These are phyloP conservation scores for Rhododendron molle DNA, from an alignment of 148 eudicot genomes.

Conservation along the genomic window DNA sequence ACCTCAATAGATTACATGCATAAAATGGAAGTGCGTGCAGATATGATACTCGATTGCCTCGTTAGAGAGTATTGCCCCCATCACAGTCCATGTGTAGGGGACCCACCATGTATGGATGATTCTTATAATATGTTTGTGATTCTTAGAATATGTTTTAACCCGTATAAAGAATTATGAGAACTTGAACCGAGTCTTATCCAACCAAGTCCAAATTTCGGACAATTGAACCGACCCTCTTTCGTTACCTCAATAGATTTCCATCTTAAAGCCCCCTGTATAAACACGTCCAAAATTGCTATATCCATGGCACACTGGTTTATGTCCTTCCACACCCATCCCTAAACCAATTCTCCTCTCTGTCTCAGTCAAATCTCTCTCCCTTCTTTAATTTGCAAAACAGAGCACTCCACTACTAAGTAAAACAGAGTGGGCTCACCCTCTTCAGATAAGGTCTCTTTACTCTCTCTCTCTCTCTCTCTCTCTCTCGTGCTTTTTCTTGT, in stretches of 20 bases:
- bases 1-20: too few relatives aligned
- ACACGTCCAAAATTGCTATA: background rate
- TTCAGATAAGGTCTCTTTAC: background rate
- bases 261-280: background rate
- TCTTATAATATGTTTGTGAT: too few relatives aligned
- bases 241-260: background rate
- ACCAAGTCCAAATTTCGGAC: too few relatives aligned
- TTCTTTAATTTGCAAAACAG: background rate
- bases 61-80: too few relatives aligned
- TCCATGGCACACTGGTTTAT: slow-evolving; percentile 1
- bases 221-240: too few relatives aligned
- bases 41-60: too few relatives aligned
- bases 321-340: background rate
- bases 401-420: background rate
- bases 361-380: background rate
- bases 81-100: too few relatives aligned
- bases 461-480: background rate
- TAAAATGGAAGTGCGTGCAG: too few relatives aligned
- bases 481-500: background rate
- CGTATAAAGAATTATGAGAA: too few relatives aligned
- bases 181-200: too few relatives aligned
- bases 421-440: background rate
- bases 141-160: too few relatives aligned
- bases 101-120: too few relatives aligned
- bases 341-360: background rate